Evolutionary conservation across 805 yeast species (phyloP).

Genomic region (Lachancea nothofagi): DNA sequence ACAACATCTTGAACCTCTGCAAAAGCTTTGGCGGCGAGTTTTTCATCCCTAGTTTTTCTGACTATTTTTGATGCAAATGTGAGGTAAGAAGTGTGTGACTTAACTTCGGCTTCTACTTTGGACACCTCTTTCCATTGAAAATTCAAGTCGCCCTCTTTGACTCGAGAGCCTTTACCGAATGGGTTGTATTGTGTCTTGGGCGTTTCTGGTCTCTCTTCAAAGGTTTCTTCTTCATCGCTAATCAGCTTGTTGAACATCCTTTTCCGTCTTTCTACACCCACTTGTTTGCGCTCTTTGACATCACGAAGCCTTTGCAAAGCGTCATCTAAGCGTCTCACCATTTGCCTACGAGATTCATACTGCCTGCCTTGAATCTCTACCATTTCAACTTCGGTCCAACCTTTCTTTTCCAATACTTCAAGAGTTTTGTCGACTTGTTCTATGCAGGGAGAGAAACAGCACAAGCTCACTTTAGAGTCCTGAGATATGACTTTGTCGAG

Average conservation of each 20-base stretch:
- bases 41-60: conserved; percentile 20
- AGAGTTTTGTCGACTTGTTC: conserved; percentile 93
- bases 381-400: conserved; percentile 87
- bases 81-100: conserved; percentile 89
- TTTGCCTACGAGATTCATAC: conserved; percentile 86
- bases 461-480: conserved; percentile 56
- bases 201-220: conserved; percentile 28
- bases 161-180: conserved; percentile 82
- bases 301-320: conserved; percentile 75
- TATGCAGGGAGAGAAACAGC: conserved; percentile 97
- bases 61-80: conserved; percentile 69
- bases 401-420: conserved; percentile 61
- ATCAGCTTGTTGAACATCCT: conserved; percentile 26
- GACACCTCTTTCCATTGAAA: conserved; percentile 84
- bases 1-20: conserved; percentile 3
- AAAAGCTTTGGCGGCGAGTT: conserved; percentile 8
- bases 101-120: conserved; percentile 75
- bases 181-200: conserved; percentile 69
- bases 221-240: conserved; percentile 28
- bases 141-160: conserved; percentile 79
- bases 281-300: conserved; percentile 64
- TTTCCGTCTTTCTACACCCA: conserved; percentile 55
- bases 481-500: conserved; percentile 52
- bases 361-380: conserved; percentile 80
- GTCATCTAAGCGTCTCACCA: conserved; percentile 77